These are phyloP conservation scores for Dothideomycetes sp. DNA, from an alignment of 2,329 filamentous ascomycete genomes.

Conservation along the genomic window DNA sequence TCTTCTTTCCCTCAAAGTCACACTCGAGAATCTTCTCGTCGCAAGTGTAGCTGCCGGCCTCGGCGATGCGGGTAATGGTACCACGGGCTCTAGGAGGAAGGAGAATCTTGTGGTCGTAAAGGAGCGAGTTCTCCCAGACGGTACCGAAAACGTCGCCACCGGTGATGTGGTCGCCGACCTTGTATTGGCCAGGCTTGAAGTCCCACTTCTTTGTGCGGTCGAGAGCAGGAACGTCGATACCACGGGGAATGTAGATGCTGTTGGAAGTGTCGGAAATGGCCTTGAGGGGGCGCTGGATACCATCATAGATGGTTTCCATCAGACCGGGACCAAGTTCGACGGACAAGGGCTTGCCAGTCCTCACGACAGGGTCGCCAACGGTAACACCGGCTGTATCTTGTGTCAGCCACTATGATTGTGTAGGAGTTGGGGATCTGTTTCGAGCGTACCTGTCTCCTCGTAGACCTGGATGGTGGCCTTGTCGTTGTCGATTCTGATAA, in stretches of 20 bases:
- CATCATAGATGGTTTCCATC: slow-evolving; percentile 99
- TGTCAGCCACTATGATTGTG: not conserved
- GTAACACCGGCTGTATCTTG: slow-evolving; percentile 68
- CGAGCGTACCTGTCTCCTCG: slow-evolving; percentile 78
- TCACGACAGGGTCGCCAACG: slow-evolving; percentile 82
- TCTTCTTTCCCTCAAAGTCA: slow-evolving; percentile 94
- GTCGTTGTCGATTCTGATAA: slow-evolving; percentile 94
- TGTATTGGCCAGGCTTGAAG: slow-evolving; percentile 69
- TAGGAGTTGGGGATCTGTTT: not conserved
- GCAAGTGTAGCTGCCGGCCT: slow-evolving; percentile 88
- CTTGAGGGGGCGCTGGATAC: slow-evolving; percentile 90
- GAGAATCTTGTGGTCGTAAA: slow-evolving; percentile 87
- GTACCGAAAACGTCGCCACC: slow-evolving; percentile 93
- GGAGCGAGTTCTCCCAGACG: slow-evolving; percentile 92
- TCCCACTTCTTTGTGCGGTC: slow-evolving; percentile 94
- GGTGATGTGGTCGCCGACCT: slow-evolving; percentile 94
- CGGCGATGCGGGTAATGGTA: slow-evolving; percentile 81
- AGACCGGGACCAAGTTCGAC: slow-evolving; percentile 95
- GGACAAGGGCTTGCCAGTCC: slow-evolving; percentile 91
- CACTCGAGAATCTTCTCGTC: slow-evolving; percentile 89
- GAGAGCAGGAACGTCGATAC: slow-evolving; percentile 77
- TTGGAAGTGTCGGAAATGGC: slow-evolving; percentile 67
- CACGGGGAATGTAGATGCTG: slow-evolving; percentile 96
- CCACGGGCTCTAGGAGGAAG: slow-evolving; percentile 83
- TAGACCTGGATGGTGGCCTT: slow-evolving; percentile 98